Percentiles rank a stretch among this genome's conserved stretches.
Evolutionary conservation across 148 eudicot genomes (phyloP).

Genomic region (Rhododendron williamsianum): DNA sequence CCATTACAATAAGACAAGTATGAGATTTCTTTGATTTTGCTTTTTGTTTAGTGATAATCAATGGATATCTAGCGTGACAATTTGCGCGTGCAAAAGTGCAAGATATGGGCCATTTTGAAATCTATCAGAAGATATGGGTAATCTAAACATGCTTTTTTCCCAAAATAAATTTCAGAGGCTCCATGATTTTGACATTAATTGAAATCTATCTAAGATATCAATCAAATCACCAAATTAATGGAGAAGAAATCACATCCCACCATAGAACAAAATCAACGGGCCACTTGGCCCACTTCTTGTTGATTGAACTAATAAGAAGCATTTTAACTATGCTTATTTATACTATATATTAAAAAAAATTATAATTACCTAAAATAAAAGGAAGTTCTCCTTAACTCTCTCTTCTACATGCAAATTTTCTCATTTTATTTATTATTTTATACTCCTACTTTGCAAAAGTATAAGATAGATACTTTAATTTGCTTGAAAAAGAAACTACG

Average conservation of each 20-base stretch:
- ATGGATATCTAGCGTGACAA: neutral
- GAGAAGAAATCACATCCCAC: neutral
- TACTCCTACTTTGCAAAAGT: no score
- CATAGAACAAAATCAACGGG: neutral
- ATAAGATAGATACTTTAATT: no score
- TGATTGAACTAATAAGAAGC: neutral
- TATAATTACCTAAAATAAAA: no score
- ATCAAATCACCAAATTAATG: neutral
- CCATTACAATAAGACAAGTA: neutral
- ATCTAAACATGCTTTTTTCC: neutral
- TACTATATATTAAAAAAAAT: no score
- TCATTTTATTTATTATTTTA: no score
- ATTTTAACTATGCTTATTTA: neutral
- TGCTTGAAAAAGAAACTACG: no score
- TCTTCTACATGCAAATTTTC: no score
- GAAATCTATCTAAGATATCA: neutral
- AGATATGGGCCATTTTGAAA: slow-evolving; percentile 4
- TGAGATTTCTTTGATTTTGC: neutral
- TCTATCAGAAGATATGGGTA: slow-evolving; percentile 4
- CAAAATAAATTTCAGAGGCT: neutral
- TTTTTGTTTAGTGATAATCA: neutral
- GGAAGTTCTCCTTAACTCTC: no score
- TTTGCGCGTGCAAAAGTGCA: slow-evolving; percentile 4
- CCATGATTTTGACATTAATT: neutral
- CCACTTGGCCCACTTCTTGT: neutral